Base-by-base conservation (phyloP, 371 early-diverging fungal genomes). In the Rhizomucor miehei region DNA sequence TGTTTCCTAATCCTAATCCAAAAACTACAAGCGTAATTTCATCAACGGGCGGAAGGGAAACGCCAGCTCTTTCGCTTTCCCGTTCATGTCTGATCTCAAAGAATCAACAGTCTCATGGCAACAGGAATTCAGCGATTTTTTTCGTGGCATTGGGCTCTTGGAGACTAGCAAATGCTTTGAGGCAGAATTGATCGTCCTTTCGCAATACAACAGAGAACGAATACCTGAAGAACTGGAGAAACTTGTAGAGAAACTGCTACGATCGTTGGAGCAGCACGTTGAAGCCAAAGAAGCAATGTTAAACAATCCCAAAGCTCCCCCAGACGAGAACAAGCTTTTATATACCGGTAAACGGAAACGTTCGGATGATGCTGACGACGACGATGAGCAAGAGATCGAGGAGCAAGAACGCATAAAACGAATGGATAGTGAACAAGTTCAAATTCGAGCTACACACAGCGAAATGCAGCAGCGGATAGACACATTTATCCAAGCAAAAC, bases 401-500 rank as follows among this genome's bases (percentile, higher is more conserved):
- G n/a, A 51, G 8, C 55, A 61, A 44, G 67, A 73, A 13, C 59
- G 67, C 13, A 52, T 60, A 17, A 64, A 69, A 41, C 59, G 65
- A 34, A 46, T 71, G 14, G 63, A 73, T 39, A 39, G 66, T 20
- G 79, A 79, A 37, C 73, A 79, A 34, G 66, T 79, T 2, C 79
- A 79, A 36, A 71, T 79, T n/a, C 63, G 79, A 40, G 75, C 73
- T 2, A 73, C 63, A 0, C 63, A 71, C 16, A 35, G 55, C 12
- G 70, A 79, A 47, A 69, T 79, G 14, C 60, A 73, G 29, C 67
- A 79, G 17, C 67, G 76, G 19, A 84, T 89, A 46, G 65, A 69
- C 3, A 61, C 71, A 1, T 86, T 87, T 54, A 86, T 86, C 29
- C 73, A 80, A 43, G 62, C 67, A 23, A 88, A 87, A 53, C 73